Percentiles rank a stretch among this genome's conserved stretches.
Evolutionary conservation across 164 flowering plant species (phyloP).

Genomic region (Tetracentron sinense): DNA sequence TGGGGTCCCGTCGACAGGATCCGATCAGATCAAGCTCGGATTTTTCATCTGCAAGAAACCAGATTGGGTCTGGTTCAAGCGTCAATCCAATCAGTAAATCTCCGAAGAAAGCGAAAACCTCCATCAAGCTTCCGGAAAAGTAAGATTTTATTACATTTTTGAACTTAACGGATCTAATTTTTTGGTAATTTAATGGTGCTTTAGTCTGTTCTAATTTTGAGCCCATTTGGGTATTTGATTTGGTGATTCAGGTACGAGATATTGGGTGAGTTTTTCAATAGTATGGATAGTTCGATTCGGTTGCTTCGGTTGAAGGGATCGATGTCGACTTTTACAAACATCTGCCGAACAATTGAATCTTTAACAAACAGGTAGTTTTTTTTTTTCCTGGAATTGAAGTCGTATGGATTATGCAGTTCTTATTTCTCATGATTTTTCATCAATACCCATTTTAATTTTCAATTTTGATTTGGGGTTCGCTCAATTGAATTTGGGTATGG

Average conservation of each 20-base stretch:
- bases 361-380: slow-evolving; percentile 61
- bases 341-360: slow-evolving; percentile 41
- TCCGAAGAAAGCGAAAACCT: neutral
- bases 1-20: slow-evolving; percentile 1
- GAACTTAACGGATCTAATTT: neutral
- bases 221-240: neutral
- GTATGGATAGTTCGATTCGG: slow-evolving; percentile 52
- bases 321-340: slow-evolving; percentile 44
- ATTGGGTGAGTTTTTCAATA: slow-evolving; percentile 34
- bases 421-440: no score
- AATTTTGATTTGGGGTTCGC: no score
- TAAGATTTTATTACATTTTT: slow-evolving; percentile 8
- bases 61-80: slow-evolving; percentile 1
- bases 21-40: neutral
- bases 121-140: slow-evolving; percentile 32
- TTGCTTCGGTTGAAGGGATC: slow-evolving; percentile 53
- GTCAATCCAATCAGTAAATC: neutral
- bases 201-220: neutral
- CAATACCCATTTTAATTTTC: no score
- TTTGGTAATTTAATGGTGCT: neutral
- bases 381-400: no score
- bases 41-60: neutral
- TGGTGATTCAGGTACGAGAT: slow-evolving; percentile 35
- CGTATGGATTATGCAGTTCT: no score
- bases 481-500: no score